Evolutionary conservation across 2,329 filamentous ascomycete genomes (phyloP).

Genomic region (Dactylellina drechsleri): DNA sequence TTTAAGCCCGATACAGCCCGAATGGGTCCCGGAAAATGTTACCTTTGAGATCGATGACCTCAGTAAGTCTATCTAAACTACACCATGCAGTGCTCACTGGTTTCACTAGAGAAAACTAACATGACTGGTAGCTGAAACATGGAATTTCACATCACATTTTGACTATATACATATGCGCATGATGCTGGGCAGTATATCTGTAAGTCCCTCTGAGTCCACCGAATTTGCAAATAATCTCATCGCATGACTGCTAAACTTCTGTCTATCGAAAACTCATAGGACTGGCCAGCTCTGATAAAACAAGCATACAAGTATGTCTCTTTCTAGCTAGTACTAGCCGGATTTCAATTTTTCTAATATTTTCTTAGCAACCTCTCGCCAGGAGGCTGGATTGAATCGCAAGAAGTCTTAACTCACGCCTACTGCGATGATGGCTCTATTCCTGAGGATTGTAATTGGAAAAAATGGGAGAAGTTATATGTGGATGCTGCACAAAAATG

Average conservation of each 20-base stretch:
- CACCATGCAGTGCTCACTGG: not conserved
- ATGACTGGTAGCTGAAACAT: slow-evolving; percentile 18
- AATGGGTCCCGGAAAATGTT: slow-evolving; percentile 69
- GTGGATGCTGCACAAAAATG: slow-evolving; percentile 59
- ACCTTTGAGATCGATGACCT: slow-evolving; percentile 72
- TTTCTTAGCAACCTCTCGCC: slow-evolving; percentile 60
- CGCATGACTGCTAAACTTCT: not conserved
- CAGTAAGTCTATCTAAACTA: slow-evolving; percentile 56
- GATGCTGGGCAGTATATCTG: slow-evolving; percentile 51
- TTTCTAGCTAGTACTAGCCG: no score
- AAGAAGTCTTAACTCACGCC: slow-evolving; percentile 63
- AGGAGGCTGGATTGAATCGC: slow-evolving; percentile 64
- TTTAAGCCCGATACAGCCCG: slow-evolving; percentile 58
- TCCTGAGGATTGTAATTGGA: slow-evolving; percentile 52
- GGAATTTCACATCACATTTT: slow-evolving; percentile 45
- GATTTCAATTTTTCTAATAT: not conserved
- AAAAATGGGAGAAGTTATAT: slow-evolving; percentile 57
- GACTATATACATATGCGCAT: slow-evolving; percentile 53
- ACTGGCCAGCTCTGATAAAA: slow-evolving; percentile 46
- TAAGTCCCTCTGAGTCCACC: slow-evolving; percentile 10
- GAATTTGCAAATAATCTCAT: not conserved
- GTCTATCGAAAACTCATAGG: slow-evolving; percentile 5
- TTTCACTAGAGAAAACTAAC: slow-evolving; percentile 5
- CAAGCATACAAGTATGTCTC: slow-evolving; percentile 47
- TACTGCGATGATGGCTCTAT: slow-evolving; percentile 64